A percentile compares a stretch with the other conserved stretches of the same genome.
These are phyloP conservation scores for Candida verbasci DNA, from an alignment of 805 yeast genomes.

Conservation along the genomic window DNA sequence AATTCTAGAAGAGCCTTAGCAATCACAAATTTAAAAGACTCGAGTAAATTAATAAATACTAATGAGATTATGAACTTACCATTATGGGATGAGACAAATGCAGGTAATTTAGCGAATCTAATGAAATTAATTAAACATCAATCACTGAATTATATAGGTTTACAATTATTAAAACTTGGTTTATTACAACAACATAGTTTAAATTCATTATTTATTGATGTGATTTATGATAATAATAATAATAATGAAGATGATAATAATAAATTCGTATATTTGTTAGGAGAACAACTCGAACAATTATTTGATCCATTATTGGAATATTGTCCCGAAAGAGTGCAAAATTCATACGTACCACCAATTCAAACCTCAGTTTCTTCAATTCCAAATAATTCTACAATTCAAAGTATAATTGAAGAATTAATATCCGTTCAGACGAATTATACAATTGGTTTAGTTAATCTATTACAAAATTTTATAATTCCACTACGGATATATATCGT, in stretches of 20 bases:
- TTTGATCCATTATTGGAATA: slow-evolving; percentile 90
- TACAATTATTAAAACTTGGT: slow-evolving; percentile 52
- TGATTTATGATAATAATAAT: slow-evolving; percentile 57
- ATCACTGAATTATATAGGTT: slow-evolving; percentile 56
- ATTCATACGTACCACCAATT: slow-evolving; percentile 61
- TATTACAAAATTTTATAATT: slow-evolving; percentile 73
- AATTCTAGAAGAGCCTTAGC: slow-evolving; percentile 75
- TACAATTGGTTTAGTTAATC: slow-evolving; percentile 65
- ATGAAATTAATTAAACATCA: slow-evolving; percentile 45
- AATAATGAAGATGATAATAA: slow-evolving; percentile 57
- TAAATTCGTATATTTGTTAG: slow-evolving; percentile 67
- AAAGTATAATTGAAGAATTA: slow-evolving; percentile 61
- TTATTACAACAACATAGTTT: slow-evolving; percentile 47
- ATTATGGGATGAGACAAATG: slow-evolving; percentile 64
- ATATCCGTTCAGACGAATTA: slow-evolving; percentile 68
- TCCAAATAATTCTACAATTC: slow-evolving; percentile 25
- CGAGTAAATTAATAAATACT: slow-evolving; percentile 47
- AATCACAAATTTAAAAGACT: slow-evolving; percentile 64
- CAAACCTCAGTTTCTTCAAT: slow-evolving; percentile 10
- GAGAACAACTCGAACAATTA: slow-evolving; percentile 80
- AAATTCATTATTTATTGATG: slow-evolving; percentile 62
- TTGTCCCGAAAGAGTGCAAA: slow-evolving; percentile 83
- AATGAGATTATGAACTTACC: slow-evolving; percentile 28
- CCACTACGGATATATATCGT: slow-evolving; percentile 72
- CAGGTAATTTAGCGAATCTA: slow-evolving; percentile 65